Evolutionary conservation across 305 asterid species (phyloP).

Genomic region (Plantago rigida): DNA sequence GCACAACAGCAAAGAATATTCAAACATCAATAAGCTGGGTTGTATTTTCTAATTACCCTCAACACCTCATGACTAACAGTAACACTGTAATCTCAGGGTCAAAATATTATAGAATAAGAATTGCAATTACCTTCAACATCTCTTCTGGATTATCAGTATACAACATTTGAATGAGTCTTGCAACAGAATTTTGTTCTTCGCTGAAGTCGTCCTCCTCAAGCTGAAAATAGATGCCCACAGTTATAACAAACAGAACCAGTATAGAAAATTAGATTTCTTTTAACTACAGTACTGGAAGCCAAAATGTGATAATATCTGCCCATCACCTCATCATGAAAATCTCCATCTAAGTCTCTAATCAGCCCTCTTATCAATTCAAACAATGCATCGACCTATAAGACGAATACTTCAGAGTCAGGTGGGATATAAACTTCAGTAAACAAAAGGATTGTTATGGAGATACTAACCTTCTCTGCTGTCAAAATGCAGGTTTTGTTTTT

Average conservation of each 20-base stretch:
- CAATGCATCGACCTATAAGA: slow-evolving; percentile 68
- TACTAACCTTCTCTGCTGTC: slow-evolving; percentile 76
- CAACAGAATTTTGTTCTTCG: slow-evolving; percentile 89
- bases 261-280: slow-evolving; percentile 1
- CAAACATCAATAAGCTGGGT: too few species aligned
- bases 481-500: slow-evolving; percentile 69
- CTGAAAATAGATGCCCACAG: slow-evolving; percentile 38
- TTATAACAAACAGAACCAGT: slow-evolving; percentile 12
- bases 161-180: slow-evolving; percentile 84
- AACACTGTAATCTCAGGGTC: slow-evolving; percentile 15
- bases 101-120: slow-evolving; percentile 11
- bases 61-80: not conserved
- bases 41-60: too few species aligned
- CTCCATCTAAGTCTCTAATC: slow-evolving; percentile 56
- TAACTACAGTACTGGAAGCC: slow-evolving; percentile 5
- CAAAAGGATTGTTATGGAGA: slow-evolving; percentile 17
- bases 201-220: slow-evolving; percentile 87
- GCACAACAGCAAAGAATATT: too few species aligned
- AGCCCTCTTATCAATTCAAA: slow-evolving; percentile 87
- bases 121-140: slow-evolving; percentile 69
- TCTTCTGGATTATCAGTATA: slow-evolving; percentile 79
- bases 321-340: slow-evolving; percentile 63
- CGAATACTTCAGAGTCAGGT: slow-evolving; percentile 29
- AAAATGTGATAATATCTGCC: slow-evolving; percentile 21
- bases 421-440: slow-evolving; percentile 23